phyloP scores from a whole-genome alignment of 106 monocot genomes.

The Allium sativum region DNA sequence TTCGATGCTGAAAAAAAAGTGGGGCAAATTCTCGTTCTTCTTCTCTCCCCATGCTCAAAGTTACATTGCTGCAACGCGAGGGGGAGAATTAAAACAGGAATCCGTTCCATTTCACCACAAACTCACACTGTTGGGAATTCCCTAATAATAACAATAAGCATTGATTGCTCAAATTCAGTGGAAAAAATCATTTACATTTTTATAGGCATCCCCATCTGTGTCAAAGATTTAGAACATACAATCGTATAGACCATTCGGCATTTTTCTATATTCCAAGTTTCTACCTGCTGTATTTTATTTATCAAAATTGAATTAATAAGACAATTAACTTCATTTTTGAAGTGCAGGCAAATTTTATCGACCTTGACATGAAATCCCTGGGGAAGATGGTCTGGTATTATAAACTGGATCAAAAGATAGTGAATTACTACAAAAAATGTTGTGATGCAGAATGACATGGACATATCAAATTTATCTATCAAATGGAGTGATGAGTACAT shows the following conservation, averaged over 20 bases:
- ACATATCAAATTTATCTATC: no score
- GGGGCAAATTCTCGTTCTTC: no score
- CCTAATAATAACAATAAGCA: neutral
- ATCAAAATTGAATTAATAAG: no score
- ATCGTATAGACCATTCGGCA: neutral
- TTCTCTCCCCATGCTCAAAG: no score
- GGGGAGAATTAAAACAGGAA: no score
- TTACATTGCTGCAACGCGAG: no score
- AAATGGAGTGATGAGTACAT: no score
- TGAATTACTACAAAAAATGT: conserved; percentile 34
- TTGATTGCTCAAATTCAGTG: neutral
- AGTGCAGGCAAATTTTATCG: conserved; percentile 61
- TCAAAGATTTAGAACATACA: neutral
- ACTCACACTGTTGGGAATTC: neutral
- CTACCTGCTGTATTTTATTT: neutral
- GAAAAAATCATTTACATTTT: neutral
- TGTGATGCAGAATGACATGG: no score
- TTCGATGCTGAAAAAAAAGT: no score
- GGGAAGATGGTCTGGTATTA: conserved; percentile 75
- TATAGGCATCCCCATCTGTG: neutral
- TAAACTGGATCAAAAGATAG: conserved; percentile 72
- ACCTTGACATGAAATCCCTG: conserved; percentile 76
- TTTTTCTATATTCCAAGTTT: neutral
- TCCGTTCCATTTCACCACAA: no score
- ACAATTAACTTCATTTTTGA: no score